phyloP scores from a whole-genome alignment of 2,329 filamentous ascomycete species.

The Diatrype stigma region DNA sequence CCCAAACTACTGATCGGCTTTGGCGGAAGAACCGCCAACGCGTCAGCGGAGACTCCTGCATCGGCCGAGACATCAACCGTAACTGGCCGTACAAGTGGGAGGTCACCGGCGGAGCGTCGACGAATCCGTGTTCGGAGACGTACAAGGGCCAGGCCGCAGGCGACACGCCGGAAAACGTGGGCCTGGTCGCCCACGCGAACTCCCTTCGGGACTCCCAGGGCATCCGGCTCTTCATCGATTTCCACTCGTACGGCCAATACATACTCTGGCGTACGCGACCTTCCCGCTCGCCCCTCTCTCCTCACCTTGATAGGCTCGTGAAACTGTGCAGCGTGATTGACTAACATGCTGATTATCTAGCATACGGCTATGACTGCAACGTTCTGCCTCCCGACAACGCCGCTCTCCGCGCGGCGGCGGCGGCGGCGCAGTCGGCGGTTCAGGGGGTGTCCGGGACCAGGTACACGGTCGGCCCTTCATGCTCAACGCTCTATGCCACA shows the following conservation, averaged over 20 bases:
- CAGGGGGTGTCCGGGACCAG: conserved; percentile 19
- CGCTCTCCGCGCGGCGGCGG: background rate
- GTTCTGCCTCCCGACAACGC: conserved; percentile 31
- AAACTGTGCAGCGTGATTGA: background rate
- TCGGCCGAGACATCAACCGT: conserved; percentile 48
- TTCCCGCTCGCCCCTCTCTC: background rate
- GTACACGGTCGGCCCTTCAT: conserved; percentile 34
- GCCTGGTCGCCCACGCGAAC: conserved; percentile 42
- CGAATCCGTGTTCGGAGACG: conserved; percentile 42
- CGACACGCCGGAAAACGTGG: conserved; percentile 46
- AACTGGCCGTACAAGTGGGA: conserved; percentile 50
- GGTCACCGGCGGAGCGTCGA: conserved; percentile 35
- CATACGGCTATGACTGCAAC: conserved; percentile 25
- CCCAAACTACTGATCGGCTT: conserved; percentile 44
- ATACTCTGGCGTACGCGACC: conserved; percentile 19
- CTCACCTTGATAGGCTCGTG: background rate
- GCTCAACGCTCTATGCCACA: conserved; percentile 31
- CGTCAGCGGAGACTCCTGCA: conserved; percentile 33
- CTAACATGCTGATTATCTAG: conserved; percentile 1
- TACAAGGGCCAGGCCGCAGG: conserved; percentile 38
- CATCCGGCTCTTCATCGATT: conserved; percentile 26
- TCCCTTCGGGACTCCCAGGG: conserved; percentile 31
- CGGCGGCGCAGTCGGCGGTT: conserved; percentile 11
- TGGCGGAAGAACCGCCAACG: conserved; percentile 52
- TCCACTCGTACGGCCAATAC: conserved; percentile 27